Conservation (phyloP, 2,329 filamentous ascomycete species). For the Xylaria sp. region DNA sequence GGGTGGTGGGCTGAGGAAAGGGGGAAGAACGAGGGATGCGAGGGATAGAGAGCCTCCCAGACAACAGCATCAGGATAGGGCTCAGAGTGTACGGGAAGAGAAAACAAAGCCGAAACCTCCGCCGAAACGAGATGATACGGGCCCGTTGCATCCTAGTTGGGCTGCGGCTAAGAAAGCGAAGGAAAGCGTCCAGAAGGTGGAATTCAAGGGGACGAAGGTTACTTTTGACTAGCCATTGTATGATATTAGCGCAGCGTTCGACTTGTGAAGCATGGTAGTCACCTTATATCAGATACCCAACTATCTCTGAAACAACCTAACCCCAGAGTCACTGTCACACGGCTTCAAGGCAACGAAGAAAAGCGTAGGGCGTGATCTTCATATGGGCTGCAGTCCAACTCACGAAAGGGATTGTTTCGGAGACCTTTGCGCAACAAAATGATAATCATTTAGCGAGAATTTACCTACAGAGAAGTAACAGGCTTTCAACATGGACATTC, state of each 20-base stretch:
- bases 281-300: constrained; percentile 25
- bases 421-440: no score
- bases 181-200: constrained; percentile 57
- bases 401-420: no score
- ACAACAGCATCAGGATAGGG: constrained; percentile 14
- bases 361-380: no score
- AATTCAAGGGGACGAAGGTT: constrained; percentile 64
- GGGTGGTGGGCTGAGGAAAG: no score
- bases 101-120: constrained; percentile 41
- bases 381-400: no score
- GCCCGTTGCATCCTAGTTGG: constrained; percentile 68
- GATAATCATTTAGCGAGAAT: no score
- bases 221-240: constrained; percentile 60
- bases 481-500: no score
- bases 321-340: no score
- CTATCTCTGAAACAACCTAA: no score
- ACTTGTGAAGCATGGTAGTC: neutral
- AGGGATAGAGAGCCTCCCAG: constrained; percentile 13
- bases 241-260: neutral
- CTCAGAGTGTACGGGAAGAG: constrained; percentile 19
- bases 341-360: no score
- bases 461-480: no score
- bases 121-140: constrained; percentile 55
- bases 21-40: constrained; percentile 3
- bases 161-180: constrained; percentile 67